phyloP scores from a whole-genome alignment of 108 stramenopile species.

The Seminavis robusta region DNA sequence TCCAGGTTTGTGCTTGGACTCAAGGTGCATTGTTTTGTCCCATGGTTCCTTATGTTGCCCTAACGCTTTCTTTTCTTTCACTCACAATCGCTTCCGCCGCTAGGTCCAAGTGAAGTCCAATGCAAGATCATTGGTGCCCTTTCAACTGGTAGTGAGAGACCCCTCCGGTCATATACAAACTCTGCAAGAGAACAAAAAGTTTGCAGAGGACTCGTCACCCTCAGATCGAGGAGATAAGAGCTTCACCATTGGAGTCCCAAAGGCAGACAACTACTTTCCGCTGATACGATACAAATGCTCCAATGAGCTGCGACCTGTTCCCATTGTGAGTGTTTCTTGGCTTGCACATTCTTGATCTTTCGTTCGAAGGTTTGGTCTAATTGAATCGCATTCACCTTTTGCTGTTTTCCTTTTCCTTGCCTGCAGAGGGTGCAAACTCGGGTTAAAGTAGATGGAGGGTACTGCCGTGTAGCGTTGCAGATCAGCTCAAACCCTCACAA shows the following conservation, averaged over 20 bases:
- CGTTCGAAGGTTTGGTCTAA: background rate
- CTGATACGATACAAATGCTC: constrained; percentile 79
- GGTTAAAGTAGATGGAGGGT: constrained; percentile 49
- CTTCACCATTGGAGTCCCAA: constrained; percentile 63
- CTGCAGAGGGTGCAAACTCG: constrained; percentile 76
- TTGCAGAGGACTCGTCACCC: constrained; percentile 41
- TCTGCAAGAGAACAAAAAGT: constrained; percentile 76
- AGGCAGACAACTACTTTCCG: constrained; percentile 73
- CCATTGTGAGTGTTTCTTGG: constrained; percentile 63
- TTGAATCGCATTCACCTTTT: too few relatives aligned
- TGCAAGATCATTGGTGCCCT: constrained; percentile 37
- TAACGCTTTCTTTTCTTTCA: background rate
- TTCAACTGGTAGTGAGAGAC: constrained; percentile 62
- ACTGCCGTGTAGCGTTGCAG: constrained; percentile 79
- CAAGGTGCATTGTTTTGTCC: background rate
- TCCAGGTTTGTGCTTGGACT: constrained; percentile 40
- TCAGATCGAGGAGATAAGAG: constrained; percentile 27
- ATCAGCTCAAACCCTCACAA: constrained; percentile 88
- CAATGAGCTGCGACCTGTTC: constrained; percentile 70
- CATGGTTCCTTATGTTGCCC: too few relatives aligned
- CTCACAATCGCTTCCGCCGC: background rate
- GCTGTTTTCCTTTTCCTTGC: background rate
- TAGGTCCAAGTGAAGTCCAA: constrained; percentile 44
- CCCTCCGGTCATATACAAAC: constrained; percentile 60
- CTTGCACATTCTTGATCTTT: background rate